Evolutionary conservation across 2,329 filamentous ascomycete genomes (phyloP), one percentile per base, ranked within the genome.

Genomic region (Macrophomina pseudophaseolina): DNA sequence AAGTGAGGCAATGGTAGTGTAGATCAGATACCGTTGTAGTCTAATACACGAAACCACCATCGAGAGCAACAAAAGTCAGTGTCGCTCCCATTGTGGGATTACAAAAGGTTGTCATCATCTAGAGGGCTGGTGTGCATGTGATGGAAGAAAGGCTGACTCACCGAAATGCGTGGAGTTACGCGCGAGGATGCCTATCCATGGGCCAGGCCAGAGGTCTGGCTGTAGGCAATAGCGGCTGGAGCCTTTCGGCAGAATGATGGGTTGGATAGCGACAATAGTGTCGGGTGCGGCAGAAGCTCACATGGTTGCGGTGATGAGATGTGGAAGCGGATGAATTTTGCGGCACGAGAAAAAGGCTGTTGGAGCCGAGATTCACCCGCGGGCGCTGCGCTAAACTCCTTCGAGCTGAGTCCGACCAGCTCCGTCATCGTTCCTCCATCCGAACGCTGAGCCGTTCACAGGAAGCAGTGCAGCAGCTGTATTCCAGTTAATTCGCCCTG

Each of bases 21-120:
- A n/a, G 44, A 40, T 77, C 75, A 78, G 75, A 78, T 76, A 77
- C 75, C 74, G 75, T 78, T 76, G 75, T 77, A 78, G 75, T 78
- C 75, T 77, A 66, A 62, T 62, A 73, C 72, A 70, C 70, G 66
- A 72, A 68, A 70, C 70, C 74, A 76, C 70, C 74, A 78, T 74
- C 70, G 74, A 72, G 66, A 69, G 66, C 68, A 67, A 69, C 69
- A 67, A 68, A 71, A 73, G 70, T 66, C 74, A 76, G 49, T 66
- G 67, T 64, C 49, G 18, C 65, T 62, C 63, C 52, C 65, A 58
- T 46, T 65, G 49, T 68, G 67, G 59, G 68, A 51, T 58, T 69
- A 46, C 52, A 64, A 54, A 56, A 65, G 23, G 58, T 53, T 70
- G 68, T 69, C 67, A 70, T 70, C 68, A 69, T 54, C 38, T 35